Evolutionary conservation across 805 yeast genomes (phyloP), one percentile per base, ranked within the genome.

Genomic region (Ogataea philodendri): DNA sequence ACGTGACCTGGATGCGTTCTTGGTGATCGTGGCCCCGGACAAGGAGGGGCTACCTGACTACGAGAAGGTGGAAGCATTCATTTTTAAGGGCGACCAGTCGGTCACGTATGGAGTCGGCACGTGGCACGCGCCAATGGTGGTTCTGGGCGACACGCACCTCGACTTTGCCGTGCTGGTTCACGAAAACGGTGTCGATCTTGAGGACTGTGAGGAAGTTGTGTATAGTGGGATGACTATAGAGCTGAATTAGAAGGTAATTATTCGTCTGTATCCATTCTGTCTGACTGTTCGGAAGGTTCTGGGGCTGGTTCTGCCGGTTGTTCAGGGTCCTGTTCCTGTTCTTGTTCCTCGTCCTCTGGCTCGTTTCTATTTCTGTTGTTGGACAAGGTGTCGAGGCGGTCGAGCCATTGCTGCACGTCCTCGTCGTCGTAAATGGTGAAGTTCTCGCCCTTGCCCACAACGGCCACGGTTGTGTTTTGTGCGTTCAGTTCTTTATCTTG

Each of bases 101-200:
- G 87, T 89, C 4, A 89, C 96, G 0, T 88, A 88, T 57, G 94
- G 88, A 0, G 75, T 72, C 9, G 86, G 83, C 1, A 75, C 81
- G 4, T 89, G 97, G 97, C 97, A 89, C 57, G 95, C 97, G 0
- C 97, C 97, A 3, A 89, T 89, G 97, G 81, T 90, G 15, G 90
- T 86, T 2, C 58, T 87, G 7, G 81, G 79, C 21, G 63, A 65
- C 4, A 42, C 32, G 4, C 42, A 51, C 22, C 62, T 81, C 9
- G 96, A 90, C 53, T 90, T 89, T 62, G 89, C 86, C 3, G 97
- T 90, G n/a, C 63, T 88, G 35, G 81, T 86, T 20, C 83, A 83
- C 54, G 97, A 89, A 51, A 85, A 84, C 46, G 90, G 86, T 1
- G 79, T 84, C 5, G 67, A 79, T 1, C 74, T 74, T 2, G 94